Evolutionary conservation across 164 flowering plant genomes (phyloP).

Genomic region (Akebia trifoliata): DNA sequence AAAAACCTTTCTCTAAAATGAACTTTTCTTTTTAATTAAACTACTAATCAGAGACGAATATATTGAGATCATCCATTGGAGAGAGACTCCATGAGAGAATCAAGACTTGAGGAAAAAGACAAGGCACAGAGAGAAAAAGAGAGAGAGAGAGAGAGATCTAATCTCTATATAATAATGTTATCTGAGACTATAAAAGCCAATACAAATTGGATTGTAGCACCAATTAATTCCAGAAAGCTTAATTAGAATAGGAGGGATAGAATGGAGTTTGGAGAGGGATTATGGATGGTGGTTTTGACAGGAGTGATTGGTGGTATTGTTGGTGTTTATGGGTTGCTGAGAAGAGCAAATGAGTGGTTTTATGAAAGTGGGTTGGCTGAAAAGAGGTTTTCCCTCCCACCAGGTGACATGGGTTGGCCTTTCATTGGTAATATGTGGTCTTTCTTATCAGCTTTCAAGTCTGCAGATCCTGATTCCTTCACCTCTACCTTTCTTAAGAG

Average conservation of each 20-base stretch:
- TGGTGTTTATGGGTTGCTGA: constrained; percentile 27
- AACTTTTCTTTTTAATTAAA: too few species aligned
- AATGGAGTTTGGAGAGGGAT: constrained; percentile 6
- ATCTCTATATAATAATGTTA: too few species aligned
- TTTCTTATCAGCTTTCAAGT: constrained; percentile 76
- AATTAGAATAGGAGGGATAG: neutral
- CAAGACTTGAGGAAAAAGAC: too few species aligned
- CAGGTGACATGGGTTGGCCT: constrained; percentile 91
- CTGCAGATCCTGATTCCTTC: constrained; percentile 75
- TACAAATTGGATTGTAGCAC: neutral
- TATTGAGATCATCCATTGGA: too few species aligned
- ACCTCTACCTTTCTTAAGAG: constrained; percentile 45
- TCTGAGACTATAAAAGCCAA: neutral
- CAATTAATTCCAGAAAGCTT: neutral
- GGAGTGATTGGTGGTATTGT: constrained; percentile 16
- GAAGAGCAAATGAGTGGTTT: constrained; percentile 43
- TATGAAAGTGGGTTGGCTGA: constrained; percentile 54
- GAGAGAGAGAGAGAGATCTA: too few species aligned
- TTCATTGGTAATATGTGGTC: constrained; percentile 80
- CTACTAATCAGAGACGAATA: too few species aligned
- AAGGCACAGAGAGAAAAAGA: too few species aligned
- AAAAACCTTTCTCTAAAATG: too few species aligned
- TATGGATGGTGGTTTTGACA: constrained; percentile 11
- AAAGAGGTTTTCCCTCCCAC: constrained; percentile 47
- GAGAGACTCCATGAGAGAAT: too few species aligned